Base-by-base conservation (phyloP, 2,329 filamentous ascomycete genomes). In the Sporothrix curviconia region DNA sequence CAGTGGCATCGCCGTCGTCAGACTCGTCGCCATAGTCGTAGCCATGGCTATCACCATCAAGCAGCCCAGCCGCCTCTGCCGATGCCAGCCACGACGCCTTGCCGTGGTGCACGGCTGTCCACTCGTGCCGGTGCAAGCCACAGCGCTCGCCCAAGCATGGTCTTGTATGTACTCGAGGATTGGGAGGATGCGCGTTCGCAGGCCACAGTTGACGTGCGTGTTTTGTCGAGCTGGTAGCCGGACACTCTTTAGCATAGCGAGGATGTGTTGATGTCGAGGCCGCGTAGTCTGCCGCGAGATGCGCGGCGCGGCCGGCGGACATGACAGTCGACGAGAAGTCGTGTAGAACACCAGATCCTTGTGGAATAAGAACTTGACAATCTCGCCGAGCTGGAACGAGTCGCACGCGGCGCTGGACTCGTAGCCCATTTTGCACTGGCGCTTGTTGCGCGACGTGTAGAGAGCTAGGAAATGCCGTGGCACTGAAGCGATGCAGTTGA, bases 311-410 rank as follows among this genome's bases (percentile, higher is more conserved):
- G 32, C 37, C 55, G 9, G 25, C 19, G 24, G 17, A 11, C 46
- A 50, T 17, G 30, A 75, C 72, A 24, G 85, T 44, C 39, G 37
- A 42, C 7, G 53, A 76, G 61, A 82, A 83, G 66, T 83, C 79
- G 7, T 79, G 74, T 1, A 89, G 70, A 37, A 80, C 4, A 90
- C 66, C 0, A 89, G 79, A 28, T 79, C 77, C 62, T 83, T 82
- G 62, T 78, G 77, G 14, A 76, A 72, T 36, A 91, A 79, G 69
- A 91, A 91, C 63, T 83, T 84, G 61, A 90, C 71, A 77, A 89
- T 89, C 70, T 91, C 86, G 22, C 87, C 88, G 1, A 92, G 79
- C 70, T 92, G 88, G 66, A 87, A 92, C 2, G 83, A 85, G 71
- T 92, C 88, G 68, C 88, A 91, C 42, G 86, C 82, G 2, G 79